Evolutionary conservation across 2,329 filamentous ascomycete species (phyloP), one percentile per base, ranked within the genome.

Genomic region (Aspergillus floridensis): DNA sequence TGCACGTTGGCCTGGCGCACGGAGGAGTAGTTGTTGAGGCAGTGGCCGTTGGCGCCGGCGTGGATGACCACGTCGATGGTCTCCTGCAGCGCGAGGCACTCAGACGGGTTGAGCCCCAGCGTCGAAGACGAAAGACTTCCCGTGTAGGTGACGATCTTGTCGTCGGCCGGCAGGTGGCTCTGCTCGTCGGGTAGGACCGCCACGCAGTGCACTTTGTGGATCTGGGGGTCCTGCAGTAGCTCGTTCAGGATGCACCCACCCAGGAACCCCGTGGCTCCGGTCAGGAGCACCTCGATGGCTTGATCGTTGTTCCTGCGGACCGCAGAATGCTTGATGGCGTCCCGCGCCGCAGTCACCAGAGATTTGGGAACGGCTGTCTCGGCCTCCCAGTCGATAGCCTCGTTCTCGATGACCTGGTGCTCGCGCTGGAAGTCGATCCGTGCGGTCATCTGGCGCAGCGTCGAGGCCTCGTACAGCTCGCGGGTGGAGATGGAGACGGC

Each of bases 41-140:
- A 29, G 26, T 29, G 26, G 26, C 26, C 26, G 26, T 29, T 29
- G 5, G 53, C 58, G 21, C 38, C 58, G 12, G 19, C 53, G 49
- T 60, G 58, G 16, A 60, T 16, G 49, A 60, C 53, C 0, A 38
- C 10, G 22, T 60, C 58, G 26, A 54, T 53, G 1, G 41, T 10
- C 5, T 19, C 19, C 19, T 14, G 7, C 19, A 59, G 16, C 12
- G n/a, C 26, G 29, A 21, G 6, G 16, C 44, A 32, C 4, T 21
- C 16, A 11, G 47, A 50, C 5, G 5, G 66, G 70, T 16, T 74
- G 67, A 1, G 65, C 59, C n/a, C 65, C 12, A 50, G 29, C 5
- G 14, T 47, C 16, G 35, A 22, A 5, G 8, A 8, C 3, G 52
- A 46, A 16, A 41, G 21, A 6, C 12, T 14, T 0, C 24, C 24